These are phyloP conservation scores for Rosa rugosa DNA, from an alignment of 306 rosid genomes.

Conservation along the genomic window DNA sequence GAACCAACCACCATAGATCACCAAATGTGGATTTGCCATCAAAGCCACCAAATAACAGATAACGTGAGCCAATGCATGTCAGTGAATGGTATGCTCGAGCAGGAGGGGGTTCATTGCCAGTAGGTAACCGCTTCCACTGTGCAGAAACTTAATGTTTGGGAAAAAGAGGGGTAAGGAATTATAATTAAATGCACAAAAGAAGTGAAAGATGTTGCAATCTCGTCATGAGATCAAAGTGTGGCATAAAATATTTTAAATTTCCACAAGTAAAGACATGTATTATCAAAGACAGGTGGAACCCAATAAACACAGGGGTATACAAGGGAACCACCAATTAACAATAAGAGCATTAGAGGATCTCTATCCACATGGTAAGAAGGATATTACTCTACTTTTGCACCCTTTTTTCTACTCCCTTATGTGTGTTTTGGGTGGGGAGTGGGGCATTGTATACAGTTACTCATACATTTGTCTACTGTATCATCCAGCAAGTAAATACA, in stretches of 20 bases:
- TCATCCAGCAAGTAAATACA: background rate
- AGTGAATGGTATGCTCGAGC: constrained; percentile 97
- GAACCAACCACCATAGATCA: constrained; percentile 95
- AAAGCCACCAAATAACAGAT: constrained; percentile 88
- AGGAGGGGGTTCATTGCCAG: constrained; percentile 84
- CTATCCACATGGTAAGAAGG: background rate
- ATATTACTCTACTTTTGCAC: background rate
- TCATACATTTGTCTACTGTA: background rate
- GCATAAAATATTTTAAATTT: background rate
- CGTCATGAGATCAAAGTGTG: background rate
- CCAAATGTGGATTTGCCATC: constrained; percentile 93
- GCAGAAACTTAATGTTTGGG: constrained; percentile 63
- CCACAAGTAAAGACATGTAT: background rate
- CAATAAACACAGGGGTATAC: background rate
- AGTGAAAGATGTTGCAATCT: background rate
- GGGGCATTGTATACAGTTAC: background rate
- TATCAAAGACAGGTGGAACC: background rate
- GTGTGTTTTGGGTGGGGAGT: background rate
- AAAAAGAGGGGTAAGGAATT: constrained; percentile 4
- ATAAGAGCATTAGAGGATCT: background rate
- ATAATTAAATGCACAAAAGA: background rate
- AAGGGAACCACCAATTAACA: background rate
- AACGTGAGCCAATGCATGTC: constrained; percentile 66
- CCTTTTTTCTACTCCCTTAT: background rate
- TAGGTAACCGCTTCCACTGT: constrained; percentile 89